Evolutionary conservation across 306 rosid genomes (phyloP).

Genomic region (Prunus padus): DNA sequence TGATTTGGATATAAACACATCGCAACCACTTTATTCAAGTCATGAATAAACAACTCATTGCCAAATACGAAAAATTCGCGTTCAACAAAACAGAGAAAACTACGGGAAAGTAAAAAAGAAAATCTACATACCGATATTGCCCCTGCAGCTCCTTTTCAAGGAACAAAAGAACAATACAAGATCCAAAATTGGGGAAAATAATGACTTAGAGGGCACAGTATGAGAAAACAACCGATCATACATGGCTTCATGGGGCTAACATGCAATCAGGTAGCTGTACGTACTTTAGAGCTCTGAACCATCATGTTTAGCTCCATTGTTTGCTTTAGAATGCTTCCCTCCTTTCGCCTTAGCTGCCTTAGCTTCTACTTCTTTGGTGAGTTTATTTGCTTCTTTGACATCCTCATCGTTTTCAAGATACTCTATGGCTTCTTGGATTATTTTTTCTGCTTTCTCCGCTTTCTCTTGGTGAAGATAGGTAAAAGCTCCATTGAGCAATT

Average conservation of each 20-base stretch:
- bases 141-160: not conserved
- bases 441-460: not conserved
- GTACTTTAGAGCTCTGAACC: not conserved
- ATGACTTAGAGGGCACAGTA: not conserved
- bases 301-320: not conserved
- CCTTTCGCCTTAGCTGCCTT: too few relatives aligned
- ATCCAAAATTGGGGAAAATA: not conserved
- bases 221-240: not conserved
- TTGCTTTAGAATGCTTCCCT: too few relatives aligned
- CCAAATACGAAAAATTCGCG: not conserved
- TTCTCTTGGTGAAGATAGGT: not conserved
- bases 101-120: not conserved
- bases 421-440: not conserved
- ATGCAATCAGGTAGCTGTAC: not conserved
- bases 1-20: not conserved
- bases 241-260: not conserved
- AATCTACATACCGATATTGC: not conserved
- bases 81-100: not conserved
- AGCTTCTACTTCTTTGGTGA: too few relatives aligned
- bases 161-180: not conserved
- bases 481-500: not conserved
- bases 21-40: not conserved
- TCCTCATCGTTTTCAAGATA: too few relatives aligned
- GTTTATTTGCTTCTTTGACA: too few relatives aligned
- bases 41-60: not conserved